Base-by-base conservation (phyloP, 2,329 filamentous ascomycete genomes). In the Fusarium chlamydosporum region DNA sequence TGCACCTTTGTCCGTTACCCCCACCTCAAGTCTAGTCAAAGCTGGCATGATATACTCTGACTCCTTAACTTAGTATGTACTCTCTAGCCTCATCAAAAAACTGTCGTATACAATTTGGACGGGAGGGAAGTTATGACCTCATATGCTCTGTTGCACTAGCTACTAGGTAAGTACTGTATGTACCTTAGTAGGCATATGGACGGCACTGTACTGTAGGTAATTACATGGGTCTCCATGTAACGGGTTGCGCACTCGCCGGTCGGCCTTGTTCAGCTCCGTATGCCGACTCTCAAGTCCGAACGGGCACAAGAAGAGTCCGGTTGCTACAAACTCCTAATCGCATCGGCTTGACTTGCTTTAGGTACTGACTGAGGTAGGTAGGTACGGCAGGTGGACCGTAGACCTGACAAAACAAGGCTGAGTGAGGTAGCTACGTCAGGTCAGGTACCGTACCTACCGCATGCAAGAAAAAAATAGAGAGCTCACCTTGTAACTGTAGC, bases 211-310 rank as follows among this genome's bases (percentile, higher is more conserved):
- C 51, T 16, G 33, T 27, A 31, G 29, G 33, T 27, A 31, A 34
- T 23, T 64, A 18, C 31, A 53, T 33, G 34, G 41, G 11, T 56
- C 35, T 48, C 37, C 31, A 18, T 38, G n/a, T 34, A 31, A 42
- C 60, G 61, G 55, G 31, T 37, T 60, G 20, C 43, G 59, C 50
- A 27, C 35, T 48, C 52, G 54, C 59, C 48, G 23, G 23, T 51
- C 34, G 47, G 34, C 61, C 40, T 40, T 48, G 11, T 27, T 37
- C n/a, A 40, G 18, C 47, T 53, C 64, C 47, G 52, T 34, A 7
- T 38, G 35, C 65, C 60, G 41, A 65, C 34, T 43, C 15, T 13
- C n/a, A 38, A 38, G 27, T 38, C 45, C 26, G 47, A n/a, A 9
- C 23, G 16, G 12, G 15, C 37, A 52, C 7, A 16, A 26, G 12